These are phyloP conservation scores for Globisporangium megalacanthum DNA, from an alignment of 352 stramenopile genomes.

Conservation along the genomic window DNA sequence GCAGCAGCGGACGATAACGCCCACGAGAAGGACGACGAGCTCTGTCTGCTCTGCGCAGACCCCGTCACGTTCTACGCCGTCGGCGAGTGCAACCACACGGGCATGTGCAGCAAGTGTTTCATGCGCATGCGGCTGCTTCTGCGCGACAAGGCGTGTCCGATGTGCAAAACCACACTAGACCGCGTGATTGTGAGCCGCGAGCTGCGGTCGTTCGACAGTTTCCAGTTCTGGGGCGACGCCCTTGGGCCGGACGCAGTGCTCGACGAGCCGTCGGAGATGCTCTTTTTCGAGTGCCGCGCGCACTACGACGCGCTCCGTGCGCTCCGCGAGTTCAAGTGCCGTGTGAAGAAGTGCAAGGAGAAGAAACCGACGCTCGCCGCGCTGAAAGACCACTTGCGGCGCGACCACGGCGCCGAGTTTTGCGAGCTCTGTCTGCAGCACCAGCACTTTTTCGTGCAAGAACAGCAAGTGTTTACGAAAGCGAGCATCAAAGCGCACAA, in stretches of 20 bases:
- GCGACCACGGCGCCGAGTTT: constrained; percentile 64
- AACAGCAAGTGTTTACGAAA: constrained; percentile 77
- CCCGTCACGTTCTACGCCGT: constrained; percentile 65
- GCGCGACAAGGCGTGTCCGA: constrained; percentile 72
- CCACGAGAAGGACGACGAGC: constrained; percentile 24
- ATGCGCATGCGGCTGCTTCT: constrained; percentile 79
- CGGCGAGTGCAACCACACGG: constrained; percentile 71
- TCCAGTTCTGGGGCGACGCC: constrained; percentile 72
- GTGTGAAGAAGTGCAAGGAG: constrained; percentile 55
- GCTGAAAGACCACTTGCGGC: constrained; percentile 66
- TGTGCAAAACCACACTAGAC: constrained; percentile 71
- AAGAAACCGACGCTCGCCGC: constrained; percentile 43
- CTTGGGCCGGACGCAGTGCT: constrained; percentile 53
- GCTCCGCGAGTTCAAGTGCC: constrained; percentile 60
- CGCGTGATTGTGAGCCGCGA: constrained; percentile 57
- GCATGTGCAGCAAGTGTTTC: constrained; percentile 79
- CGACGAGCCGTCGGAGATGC: constrained; percentile 73
- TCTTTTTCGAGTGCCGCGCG: constrained; percentile 61
- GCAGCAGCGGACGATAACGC: constrained; percentile 9
- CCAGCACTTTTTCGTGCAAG: constrained; percentile 78
- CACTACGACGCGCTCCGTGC: constrained; percentile 55
- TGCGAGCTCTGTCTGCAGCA: constrained; percentile 73
- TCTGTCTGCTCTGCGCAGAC: constrained; percentile 65
- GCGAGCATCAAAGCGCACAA: constrained; percentile 61
- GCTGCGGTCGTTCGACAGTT: constrained; percentile 49